Conservation (phyloP, 352 stramenopile genomes). For the Globisporangium nagaii region DNA sequence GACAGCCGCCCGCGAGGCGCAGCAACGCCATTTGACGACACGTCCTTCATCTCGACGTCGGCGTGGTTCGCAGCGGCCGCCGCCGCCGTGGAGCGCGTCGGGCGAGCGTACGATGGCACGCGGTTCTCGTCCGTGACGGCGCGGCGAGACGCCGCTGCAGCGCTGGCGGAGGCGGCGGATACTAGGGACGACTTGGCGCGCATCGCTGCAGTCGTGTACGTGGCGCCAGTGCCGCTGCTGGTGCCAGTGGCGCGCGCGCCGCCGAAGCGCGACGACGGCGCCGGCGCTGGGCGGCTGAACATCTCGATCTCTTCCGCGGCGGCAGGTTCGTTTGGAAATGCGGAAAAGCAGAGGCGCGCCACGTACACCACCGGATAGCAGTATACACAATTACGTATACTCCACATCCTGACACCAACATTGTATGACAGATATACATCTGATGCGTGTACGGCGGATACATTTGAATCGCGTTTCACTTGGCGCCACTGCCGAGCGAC, state of each 20-base stretch:
- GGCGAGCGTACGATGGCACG: conserved; percentile 14
- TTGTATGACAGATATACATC: neutral
- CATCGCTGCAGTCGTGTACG: neutral
- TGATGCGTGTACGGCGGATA: neutral
- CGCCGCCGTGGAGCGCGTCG: conserved; percentile 6
- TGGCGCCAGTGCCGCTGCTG: neutral
- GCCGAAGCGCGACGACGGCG: conserved; percentile 5
- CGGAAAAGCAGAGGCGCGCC: neutral
- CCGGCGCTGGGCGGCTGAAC: conserved; percentile 10
- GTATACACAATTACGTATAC: neutral
- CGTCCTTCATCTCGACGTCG: conserved; percentile 14
- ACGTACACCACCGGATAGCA: neutral
- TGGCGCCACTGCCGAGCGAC: conserved; percentile 13
- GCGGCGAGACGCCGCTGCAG: neutral
- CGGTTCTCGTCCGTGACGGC: conserved; percentile 13
- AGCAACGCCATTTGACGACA: neutral
- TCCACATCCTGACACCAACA: neutral
- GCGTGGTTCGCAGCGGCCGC: conserved; percentile 1
- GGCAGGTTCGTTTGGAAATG: conserved; percentile 8
- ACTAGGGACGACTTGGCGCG: conserved; percentile 1
- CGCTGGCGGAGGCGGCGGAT: neutral
- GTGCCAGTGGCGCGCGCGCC: neutral
- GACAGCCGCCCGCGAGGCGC: neutral
- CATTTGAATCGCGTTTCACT: conserved; percentile 9
- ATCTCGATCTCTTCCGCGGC: conserved; percentile 8